Base-by-base conservation (phyloP, 805 yeast genomes). In the Schwanniomyces yamadae region DNA sequence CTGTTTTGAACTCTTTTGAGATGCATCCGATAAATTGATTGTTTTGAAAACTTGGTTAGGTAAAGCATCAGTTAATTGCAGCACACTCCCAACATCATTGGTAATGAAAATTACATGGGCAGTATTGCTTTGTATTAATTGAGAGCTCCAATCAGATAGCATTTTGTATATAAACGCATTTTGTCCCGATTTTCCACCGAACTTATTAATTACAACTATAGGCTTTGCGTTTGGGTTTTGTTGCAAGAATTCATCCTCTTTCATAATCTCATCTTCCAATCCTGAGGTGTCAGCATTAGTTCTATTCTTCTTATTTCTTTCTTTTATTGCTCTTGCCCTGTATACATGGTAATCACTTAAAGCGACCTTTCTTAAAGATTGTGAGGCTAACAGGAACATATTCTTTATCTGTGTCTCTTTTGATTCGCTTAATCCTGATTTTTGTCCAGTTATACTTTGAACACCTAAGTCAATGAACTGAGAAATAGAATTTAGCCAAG, bases 21-120 rank as follows among this genome's bases (percentile, higher is more conserved):
- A 77, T 0, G 98, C 97, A 68, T 93, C 98, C 1, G 88, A 80
- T 23, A 93, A 65, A 0, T 79, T 64, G 21, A 87, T 69, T 6
- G 78, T 73, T 54, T 85, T 85, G 66, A 90, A 84, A 3, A 91
- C 93, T 47, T 87, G 90, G 40, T 84, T 84, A 6, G 99, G 97
- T 26, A 93, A 67, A 0, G 95, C 77, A 6, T 77, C 78, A 0
- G 83, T 66, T 40, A 93, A 69, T 8, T 76, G 63, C 55, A 80
- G 85, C 31, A 82, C 67, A 30, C 85, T 78, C 2, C 95, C 86
- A 20, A 86, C 80, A 48, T 91, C 96, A 48, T 84, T 86, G 0
- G 97, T 87, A 30, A 91, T 71, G 52, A 86, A 81, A 1, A 93
- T 76, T 5, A 93, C 98, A 63, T 89, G 96, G 0, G 98, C 98